Conservation (phyloP, 2,329 filamentous ascomycete genomes). For the Ascochyta fabae region DNA sequence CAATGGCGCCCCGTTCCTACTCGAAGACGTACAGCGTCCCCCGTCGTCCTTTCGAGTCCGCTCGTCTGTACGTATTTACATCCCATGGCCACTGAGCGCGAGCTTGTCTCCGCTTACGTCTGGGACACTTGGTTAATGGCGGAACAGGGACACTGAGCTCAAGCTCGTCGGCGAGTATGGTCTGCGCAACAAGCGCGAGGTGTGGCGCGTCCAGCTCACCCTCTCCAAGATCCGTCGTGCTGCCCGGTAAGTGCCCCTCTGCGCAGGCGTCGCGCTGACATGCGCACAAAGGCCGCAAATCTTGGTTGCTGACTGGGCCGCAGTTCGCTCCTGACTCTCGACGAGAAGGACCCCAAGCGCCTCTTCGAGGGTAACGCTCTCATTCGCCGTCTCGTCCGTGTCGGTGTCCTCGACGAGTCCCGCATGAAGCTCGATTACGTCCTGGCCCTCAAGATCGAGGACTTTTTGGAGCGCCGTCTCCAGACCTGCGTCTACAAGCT, state of each 20-base stretch:
- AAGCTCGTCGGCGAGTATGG: constrained; percentile 99
- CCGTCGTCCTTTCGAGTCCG: constrained; percentile 97
- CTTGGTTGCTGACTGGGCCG: constrained; percentile 22
- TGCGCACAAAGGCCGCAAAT: constrained; percentile 16
- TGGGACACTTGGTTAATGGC: constrained; percentile 72
- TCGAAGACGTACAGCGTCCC: constrained; percentile 99
- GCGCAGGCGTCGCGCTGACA: constrained; percentile 15
- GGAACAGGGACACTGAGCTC: constrained; percentile 92
- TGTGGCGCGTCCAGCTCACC: constrained; percentile 99
- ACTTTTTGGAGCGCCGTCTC: constrained; percentile 99
- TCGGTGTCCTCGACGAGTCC: constrained; percentile 99
- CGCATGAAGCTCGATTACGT: constrained; percentile 99
- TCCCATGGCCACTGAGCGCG: constrained; percentile 90
- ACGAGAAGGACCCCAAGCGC: constrained; percentile 99
- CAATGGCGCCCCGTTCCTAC: constrained; percentile 71
- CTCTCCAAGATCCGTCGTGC: constrained; percentile 99
- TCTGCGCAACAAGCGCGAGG: constrained; percentile 99
- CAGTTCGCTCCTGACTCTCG: constrained; percentile 99
- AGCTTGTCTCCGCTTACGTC: constrained; percentile 98
- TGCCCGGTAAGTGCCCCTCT: constrained; percentile 76
- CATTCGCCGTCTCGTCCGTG: constrained; percentile 99
- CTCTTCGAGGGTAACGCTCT: constrained; percentile 99
- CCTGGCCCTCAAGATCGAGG: constrained; percentile 97
- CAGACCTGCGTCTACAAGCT: constrained; percentile 99
- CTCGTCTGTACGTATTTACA: constrained; percentile 90